A percentile compares a stretch with the other conserved stretches of the same genome.
Conservation (phyloP, 1,139 yeast genomes). For the Diutina pseudorugosa region DNA sequence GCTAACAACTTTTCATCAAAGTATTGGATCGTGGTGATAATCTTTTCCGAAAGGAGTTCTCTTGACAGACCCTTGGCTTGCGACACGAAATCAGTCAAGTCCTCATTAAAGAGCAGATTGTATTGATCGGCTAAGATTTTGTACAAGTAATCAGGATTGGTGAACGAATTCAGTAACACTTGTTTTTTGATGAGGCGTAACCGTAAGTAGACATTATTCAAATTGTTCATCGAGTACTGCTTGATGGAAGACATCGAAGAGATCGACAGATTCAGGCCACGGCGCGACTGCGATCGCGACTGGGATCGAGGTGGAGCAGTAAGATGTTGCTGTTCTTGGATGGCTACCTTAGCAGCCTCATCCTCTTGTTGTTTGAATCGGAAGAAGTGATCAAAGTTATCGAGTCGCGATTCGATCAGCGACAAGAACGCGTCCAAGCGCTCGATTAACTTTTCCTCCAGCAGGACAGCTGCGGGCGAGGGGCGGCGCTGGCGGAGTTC, state of each 20-base stretch:
- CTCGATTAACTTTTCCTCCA: conserved; percentile 37
- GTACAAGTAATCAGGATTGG: conserved; percentile 35
- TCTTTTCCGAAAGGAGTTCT: conserved; percentile 28
- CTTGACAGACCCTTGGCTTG: neutral
- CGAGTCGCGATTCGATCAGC: conserved; percentile 41
- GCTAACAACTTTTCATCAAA: conserved; percentile 44
- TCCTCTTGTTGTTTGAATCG: conserved; percentile 16
- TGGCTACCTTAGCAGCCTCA: conserved; percentile 6
- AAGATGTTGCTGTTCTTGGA: neutral
- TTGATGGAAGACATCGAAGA: conserved; percentile 17
- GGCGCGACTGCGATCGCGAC: neutral
- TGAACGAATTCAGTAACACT: conserved; percentile 29
- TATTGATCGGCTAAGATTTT: conserved; percentile 45
- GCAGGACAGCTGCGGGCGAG: neutral
- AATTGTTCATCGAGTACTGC: conserved; percentile 21
- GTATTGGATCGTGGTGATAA: conserved; percentile 41
- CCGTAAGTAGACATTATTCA: conserved; percentile 31
- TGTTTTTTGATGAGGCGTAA: conserved; percentile 28
- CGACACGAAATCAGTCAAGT: neutral
- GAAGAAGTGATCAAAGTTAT: conserved; percentile 40
- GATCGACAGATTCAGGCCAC: neutral
- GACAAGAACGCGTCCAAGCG: conserved; percentile 39
- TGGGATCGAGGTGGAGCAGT: neutral
- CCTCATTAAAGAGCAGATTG: conserved; percentile 24
- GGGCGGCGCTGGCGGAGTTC: conserved; percentile 1